Evolutionary conservation across 768 basidiomycete species (phyloP), one percentile per base, ranked within the genome.

Genomic region (Melanogaster broomeanus): DNA sequence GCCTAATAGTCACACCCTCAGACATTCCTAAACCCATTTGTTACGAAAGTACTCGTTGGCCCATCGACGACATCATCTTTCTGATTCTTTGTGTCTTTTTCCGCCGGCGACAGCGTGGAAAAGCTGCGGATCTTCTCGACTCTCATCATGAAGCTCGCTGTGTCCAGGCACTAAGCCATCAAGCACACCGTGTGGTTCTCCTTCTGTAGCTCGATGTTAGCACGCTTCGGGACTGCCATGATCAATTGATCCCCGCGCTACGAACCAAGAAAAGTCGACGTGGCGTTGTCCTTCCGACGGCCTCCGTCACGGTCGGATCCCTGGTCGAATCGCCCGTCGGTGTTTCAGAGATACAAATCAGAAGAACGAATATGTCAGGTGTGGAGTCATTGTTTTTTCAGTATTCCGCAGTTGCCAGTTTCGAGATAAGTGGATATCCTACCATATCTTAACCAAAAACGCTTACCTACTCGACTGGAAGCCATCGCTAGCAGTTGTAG

Each of bases 61-160:
- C 55, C 54, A 62, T 84, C 76, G 18, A 84, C 61, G 0, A 44
- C 56, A 50, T 74, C 65, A 25, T n/a, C n/a, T n/a, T n/a, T n/a
- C 83, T 66, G 19, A 54, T 54, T 31, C 25, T 74, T 53, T 56
- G 79, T 72, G 35, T 82, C 77, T 25, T 72, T 66, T 3, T 53
- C 46, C n/a, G n/a, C n/a, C n/a, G n/a, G n/a, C 1, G 64, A 56
- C 6, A 77, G 64, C 18, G 62, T 53, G 22, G n/a, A 75, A 46
- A 16, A 81, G 58, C 68, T 79, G 27, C 7, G 8, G 6, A 6
- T 16, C 7, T 0, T 7, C 15, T 28, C 4, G 11, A 10, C 6
- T 44, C 43, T 9, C 16, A n/a, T 27, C 18, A 27, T n/a, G n/a
- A n/a, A n/a, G n/a, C n/a, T n/a, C n/a, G n/a, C n/a, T n/a, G n/a